Evolutionary conservation across 768 basidiomycete species (phyloP).

Genomic region (Tubosaeta brunneosetosa): DNA sequence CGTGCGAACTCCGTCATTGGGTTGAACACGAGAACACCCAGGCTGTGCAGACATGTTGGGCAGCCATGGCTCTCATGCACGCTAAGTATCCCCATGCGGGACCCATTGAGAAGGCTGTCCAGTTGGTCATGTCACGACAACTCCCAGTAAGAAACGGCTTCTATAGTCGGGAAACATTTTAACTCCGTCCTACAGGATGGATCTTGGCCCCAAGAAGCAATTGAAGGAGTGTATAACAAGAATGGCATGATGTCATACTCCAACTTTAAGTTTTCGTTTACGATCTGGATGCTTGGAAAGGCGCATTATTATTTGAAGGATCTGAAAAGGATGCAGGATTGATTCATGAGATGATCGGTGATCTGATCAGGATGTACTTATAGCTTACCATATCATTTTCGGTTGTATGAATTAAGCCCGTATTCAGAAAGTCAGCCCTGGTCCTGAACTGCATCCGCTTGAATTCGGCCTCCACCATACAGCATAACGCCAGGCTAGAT

Average conservation of each 20-base stretch:
- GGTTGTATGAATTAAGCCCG: too few species aligned
- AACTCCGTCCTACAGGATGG: constrained; percentile 55
- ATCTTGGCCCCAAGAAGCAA: constrained; percentile 96
- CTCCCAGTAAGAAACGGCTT: constrained; percentile 49
- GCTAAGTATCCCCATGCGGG: constrained; percentile 76
- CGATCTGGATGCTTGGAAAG: constrained; percentile 92
- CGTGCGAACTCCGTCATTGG: constrained; percentile 76
- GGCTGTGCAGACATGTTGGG: constrained; percentile 93
- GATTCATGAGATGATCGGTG: too few species aligned
- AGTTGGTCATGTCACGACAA: constrained; percentile 87
- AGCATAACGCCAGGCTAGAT: too few species aligned
- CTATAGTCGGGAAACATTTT: not conserved
- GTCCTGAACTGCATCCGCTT: too few species aligned
- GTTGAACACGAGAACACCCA: constrained; percentile 80
- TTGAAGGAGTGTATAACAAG: constrained; percentile 90
- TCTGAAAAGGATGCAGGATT: constrained; percentile 23
- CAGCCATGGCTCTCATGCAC: constrained; percentile 86
- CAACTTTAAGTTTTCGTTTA: constrained; percentile 95
- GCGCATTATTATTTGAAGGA: constrained; percentile 71
- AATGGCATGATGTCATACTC: constrained; percentile 81
- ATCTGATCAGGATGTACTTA: too few species aligned
- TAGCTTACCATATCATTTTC: too few species aligned
- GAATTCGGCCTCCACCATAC: too few species aligned
- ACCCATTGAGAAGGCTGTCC: constrained; percentile 75
- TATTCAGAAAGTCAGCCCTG: too few species aligned